These are phyloP conservation scores for Candida loeiensis DNA, from an alignment of 805 yeast genomes.

Conservation along the genomic window DNA sequence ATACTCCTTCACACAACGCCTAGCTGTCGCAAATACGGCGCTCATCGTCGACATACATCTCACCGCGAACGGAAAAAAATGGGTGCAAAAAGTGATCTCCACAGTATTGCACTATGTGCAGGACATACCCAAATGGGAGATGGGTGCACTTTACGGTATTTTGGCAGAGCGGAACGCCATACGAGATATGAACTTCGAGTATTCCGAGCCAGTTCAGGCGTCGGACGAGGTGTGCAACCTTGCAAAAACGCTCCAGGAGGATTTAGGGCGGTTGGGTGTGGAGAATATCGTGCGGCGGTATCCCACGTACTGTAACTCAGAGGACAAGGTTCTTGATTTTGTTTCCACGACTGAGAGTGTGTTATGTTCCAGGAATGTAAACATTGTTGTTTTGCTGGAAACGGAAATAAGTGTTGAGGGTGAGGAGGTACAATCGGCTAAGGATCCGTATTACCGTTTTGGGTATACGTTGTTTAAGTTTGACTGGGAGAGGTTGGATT, in stretches of 20 bases:
- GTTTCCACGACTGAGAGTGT: constrained; percentile 7
- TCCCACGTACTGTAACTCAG: constrained; percentile 25
- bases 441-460: background rate
- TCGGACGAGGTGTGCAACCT: constrained; percentile 48
- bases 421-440: background rate
- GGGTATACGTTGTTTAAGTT: background rate
- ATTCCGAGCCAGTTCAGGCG: constrained; percentile 33
- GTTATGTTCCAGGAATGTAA: constrained; percentile 11
- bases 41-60: constrained; percentile 50
- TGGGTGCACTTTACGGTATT: constrained; percentile 31
- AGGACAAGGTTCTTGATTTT: background rate
- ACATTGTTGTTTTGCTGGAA: constrained; percentile 15
- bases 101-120: constrained; percentile 30
- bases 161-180: constrained; percentile 48
- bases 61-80: constrained; percentile 44
- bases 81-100: constrained; percentile 30
- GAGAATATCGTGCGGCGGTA: constrained; percentile 44
- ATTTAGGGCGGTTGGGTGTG: constrained; percentile 25
- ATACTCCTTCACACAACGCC: constrained; percentile 37
- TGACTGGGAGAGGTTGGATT: background rate
- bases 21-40: constrained; percentile 33
- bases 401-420: background rate
- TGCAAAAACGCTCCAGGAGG: constrained; percentile 37
- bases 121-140: constrained; percentile 6
- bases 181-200: constrained; percentile 40